phyloP scores from a whole-genome alignment of 208 protist genomes.

The Acanthamoeba royreba region DNA sequence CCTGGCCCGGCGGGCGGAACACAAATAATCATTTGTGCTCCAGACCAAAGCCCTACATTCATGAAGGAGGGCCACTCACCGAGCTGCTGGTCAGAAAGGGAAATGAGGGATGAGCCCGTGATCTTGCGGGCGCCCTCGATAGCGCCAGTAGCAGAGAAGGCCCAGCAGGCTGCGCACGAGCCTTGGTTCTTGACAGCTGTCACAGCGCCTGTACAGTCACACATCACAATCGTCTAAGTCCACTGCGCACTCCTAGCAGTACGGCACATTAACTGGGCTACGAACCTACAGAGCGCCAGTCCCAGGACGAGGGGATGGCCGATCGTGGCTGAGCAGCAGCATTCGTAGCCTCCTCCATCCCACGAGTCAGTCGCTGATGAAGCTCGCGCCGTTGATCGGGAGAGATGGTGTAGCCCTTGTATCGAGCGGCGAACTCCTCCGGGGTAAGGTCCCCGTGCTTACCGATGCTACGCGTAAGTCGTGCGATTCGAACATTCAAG shows the following conservation, averaged over 20 bases:
- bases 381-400: neutral
- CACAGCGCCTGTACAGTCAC: too few species aligned
- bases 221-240: too few species aligned
- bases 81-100: slow-evolving; percentile 34
- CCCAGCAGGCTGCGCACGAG: slow-evolving; percentile 94
- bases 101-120: neutral
- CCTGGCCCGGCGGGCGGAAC: too few species aligned
- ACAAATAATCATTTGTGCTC: neutral
- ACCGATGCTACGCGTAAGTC: too few species aligned
- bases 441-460: slow-evolving; percentile 55
- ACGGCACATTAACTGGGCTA: too few species aligned
- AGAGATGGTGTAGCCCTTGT: neutral
- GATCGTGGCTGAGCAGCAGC: neutral
- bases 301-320: too few species aligned
- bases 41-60: neutral
- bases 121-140: slow-evolving; percentile 85
- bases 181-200: slow-evolving; percentile 93
- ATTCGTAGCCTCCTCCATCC: too few species aligned
- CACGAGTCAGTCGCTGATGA: neutral
- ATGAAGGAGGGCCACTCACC: neutral
- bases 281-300: too few species aligned
- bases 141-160: slow-evolving; percentile 91
- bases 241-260: slow-evolving; percentile 76
- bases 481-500: too few species aligned
- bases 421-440: slow-evolving; percentile 34